Conservation (phyloP, 495 filamentous ascomycete species). For the Paragyromitra xinjiangensis region DNA sequence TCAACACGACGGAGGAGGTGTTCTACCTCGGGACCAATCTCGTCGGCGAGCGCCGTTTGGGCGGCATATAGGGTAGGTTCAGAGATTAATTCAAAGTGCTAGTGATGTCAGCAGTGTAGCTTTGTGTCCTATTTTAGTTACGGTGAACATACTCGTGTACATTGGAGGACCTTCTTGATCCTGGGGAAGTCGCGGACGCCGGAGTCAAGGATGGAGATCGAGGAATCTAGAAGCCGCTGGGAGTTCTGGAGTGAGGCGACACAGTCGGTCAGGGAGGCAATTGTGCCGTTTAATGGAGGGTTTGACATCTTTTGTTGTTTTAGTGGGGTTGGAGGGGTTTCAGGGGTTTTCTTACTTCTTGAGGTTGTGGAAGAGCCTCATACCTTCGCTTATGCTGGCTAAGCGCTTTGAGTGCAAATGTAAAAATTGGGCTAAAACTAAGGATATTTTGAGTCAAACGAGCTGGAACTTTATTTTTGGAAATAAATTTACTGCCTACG, state of each 20-base stretch:
- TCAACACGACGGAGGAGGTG: slow-evolving; percentile 71
- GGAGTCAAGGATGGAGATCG: slow-evolving; percentile 74
- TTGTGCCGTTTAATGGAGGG: slow-evolving; percentile 40
- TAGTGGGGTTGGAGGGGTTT: not conserved
- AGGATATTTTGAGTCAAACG: not conserved
- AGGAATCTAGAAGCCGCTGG: slow-evolving; percentile 75
- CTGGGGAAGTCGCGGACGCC: slow-evolving; percentile 80
- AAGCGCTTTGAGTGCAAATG: slow-evolving; percentile 9
- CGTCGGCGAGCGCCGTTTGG: slow-evolving; percentile 73
- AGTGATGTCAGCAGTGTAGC: slow-evolving; percentile 6
- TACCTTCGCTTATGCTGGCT: slow-evolving; percentile 4
- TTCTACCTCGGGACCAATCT: slow-evolving; percentile 77
- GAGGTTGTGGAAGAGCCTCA: slow-evolving; percentile 33
- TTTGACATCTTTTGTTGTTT: slow-evolving; percentile 35
- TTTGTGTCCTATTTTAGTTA: not conserved
- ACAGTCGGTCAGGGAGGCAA: slow-evolving; percentile 68
- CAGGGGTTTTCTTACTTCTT: slow-evolving; percentile 24
- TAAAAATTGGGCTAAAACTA: not conserved
- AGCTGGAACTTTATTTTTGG: not conserved
- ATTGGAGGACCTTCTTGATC: slow-evolving; percentile 73
- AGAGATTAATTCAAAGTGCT: slow-evolving; percentile 84
- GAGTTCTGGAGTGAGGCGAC: slow-evolving; percentile 76
- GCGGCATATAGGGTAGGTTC: slow-evolving; percentile 73
- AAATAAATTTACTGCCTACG: not conserved
- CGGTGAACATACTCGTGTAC: slow-evolving; percentile 67